These are phyloP conservation scores for Phaeotremella skinneri DNA, from an alignment of 768 basidiomycete genomes.

Conservation along the genomic window DNA sequence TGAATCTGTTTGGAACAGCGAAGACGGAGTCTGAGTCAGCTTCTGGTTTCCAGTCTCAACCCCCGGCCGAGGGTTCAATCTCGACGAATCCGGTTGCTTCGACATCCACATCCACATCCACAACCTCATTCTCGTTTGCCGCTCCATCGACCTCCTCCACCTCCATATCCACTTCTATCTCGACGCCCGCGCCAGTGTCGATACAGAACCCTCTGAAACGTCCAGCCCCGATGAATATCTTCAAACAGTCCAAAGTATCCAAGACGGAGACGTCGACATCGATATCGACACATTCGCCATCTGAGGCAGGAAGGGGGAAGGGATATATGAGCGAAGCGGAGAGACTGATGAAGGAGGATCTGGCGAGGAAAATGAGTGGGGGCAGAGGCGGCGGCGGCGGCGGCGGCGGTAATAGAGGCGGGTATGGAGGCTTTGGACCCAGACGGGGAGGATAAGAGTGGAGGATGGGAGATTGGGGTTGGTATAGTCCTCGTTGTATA, in stretches of 20 bases:
- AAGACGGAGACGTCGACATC: constrained; percentile 55
- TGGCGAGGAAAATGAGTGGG: constrained; percentile 68
- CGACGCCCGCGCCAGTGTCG: constrained; percentile 9
- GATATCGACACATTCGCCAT: constrained; percentile 1
- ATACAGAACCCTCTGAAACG: constrained; percentile 44
- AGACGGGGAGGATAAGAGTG: constrained; percentile 18
- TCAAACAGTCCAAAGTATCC: constrained; percentile 54
- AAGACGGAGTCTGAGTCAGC: constrained; percentile 38
- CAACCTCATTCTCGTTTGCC: too few species aligned
- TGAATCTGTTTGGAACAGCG: constrained; percentile 29
- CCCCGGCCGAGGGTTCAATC: neutral
- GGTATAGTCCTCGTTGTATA: too few species aligned
- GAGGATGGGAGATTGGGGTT: constrained; percentile 7
- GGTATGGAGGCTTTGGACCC: constrained; percentile 41
- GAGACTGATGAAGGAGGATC: constrained; percentile 80
- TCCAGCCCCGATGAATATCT: constrained; percentile 57
- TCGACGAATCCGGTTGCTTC: neutral
- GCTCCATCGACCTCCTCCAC: constrained; percentile 59
- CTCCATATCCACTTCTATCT: neutral
- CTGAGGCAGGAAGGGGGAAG: constrained; percentile 55
- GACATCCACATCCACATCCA: neutral
- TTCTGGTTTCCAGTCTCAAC: constrained; percentile 44
- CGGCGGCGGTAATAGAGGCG: constrained; percentile 15
- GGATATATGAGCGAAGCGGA: constrained; percentile 77
- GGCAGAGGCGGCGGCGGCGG: constrained; percentile 16